Conservation (phyloP, 2,329 filamentous ascomycete species). For the Claviceps arundinis region DNA sequence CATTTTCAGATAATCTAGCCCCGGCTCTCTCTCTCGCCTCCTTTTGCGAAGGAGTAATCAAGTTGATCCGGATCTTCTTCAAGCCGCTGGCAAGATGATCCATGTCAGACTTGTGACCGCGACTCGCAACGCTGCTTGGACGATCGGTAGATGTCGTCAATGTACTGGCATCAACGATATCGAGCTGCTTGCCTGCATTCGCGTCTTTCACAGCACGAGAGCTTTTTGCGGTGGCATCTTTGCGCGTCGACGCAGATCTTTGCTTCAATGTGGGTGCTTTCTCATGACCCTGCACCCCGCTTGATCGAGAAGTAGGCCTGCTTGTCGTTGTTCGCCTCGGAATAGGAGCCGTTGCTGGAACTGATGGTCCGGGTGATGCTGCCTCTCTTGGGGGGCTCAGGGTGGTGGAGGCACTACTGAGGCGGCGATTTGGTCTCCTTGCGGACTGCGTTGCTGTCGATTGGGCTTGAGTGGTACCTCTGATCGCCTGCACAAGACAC, state of each 20-base stretch:
- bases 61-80: slow-evolving; percentile 50
- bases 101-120: slow-evolving; percentile 26
- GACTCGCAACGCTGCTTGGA: slow-evolving; percentile 1
- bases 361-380: background rate
- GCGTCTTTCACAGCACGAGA: slow-evolving; percentile 25
- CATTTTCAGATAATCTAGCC: slow-evolving; percentile 9
- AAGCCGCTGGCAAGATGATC: slow-evolving; percentile 44
- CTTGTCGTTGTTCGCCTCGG: slow-evolving; percentile 23
- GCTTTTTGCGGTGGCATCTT: slow-evolving; percentile 22
- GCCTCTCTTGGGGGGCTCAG: slow-evolving; percentile 13
- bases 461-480: slow-evolving; percentile 16
- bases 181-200: slow-evolving; percentile 8
- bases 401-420: slow-evolving; percentile 33
- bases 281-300: slow-evolving; percentile 24
- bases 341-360: slow-evolving; percentile 2
- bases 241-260: slow-evolving; percentile 32
- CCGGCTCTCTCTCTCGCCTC: slow-evolving; percentile 32
- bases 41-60: slow-evolving; percentile 45
- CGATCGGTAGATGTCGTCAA: slow-evolving; percentile 5
- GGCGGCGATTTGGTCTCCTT: slow-evolving; percentile 29
- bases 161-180: slow-evolving; percentile 7
- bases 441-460: slow-evolving; percentile 13
- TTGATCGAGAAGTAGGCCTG: slow-evolving; percentile 5
- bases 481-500: slow-evolving; percentile 18
- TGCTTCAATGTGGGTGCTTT: slow-evolving; percentile 46